phyloP scores from a whole-genome alignment of 257 asterid species.

The Galeopsis tetrahit region DNA sequence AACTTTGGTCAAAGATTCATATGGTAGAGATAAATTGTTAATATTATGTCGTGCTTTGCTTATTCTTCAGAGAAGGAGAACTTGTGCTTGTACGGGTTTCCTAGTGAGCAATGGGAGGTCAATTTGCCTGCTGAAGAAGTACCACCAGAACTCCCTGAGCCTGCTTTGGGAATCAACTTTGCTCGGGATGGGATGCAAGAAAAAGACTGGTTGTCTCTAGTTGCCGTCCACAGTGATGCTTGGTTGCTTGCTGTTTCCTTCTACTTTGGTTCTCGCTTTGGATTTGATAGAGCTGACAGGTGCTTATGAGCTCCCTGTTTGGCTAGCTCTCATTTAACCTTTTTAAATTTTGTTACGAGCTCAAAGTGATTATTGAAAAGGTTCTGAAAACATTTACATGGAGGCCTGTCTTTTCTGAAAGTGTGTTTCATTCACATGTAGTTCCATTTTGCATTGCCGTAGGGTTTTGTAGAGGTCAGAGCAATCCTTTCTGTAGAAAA shows the following conservation, averaged over 20 bases:
- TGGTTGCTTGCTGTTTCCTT: conserved; percentile 68
- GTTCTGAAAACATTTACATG: not conserved
- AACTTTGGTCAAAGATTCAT: conserved; percentile 9
- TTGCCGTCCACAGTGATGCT: conserved; percentile 68
- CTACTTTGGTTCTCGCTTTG: conserved; percentile 65
- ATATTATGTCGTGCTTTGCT: conserved; percentile 27
- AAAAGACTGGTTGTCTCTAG: conserved; percentile 66
- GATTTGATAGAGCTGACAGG: conserved; percentile 65
- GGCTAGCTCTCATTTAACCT: conserved; percentile 2
- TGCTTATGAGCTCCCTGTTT: conserved; percentile 26
- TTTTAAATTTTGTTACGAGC: not conserved
- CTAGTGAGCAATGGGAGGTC: conserved; percentile 68
- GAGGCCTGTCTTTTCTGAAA: conserved; percentile 1
- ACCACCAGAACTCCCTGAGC: conserved; percentile 74
- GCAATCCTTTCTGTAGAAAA: not conserved
- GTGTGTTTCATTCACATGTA: not conserved
- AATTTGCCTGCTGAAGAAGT: conserved; percentile 70
- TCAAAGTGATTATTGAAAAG: not conserved
- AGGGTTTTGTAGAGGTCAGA: not conserved
- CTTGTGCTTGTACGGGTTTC: conserved; percentile 64
- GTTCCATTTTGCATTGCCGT: not conserved
- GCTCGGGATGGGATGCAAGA: conserved; percentile 72
- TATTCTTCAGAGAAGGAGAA: conserved; percentile 58
- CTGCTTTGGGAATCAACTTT: conserved; percentile 71
- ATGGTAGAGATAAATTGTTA: not conserved